Conservation (phyloP, 2,329 filamentous ascomycete species). For the Pseudocercospora cruenta region DNA sequence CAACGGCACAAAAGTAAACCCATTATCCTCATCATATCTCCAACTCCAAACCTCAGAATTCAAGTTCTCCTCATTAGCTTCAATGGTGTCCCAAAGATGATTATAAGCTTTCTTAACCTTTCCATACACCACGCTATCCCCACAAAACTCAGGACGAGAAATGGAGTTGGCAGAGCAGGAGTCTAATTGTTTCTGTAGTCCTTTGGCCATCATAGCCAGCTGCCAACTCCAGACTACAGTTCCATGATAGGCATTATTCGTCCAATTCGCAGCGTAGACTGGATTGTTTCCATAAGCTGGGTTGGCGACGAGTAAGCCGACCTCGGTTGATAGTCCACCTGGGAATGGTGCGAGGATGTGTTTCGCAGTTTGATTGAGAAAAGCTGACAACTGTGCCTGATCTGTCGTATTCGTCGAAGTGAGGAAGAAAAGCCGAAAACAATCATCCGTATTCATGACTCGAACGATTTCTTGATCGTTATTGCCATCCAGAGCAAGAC, state of each 20-base stretch:
- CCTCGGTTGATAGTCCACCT: slow-evolving; percentile 59
- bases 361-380: slow-evolving; percentile 61
- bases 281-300: slow-evolving; percentile 59
- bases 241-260: slow-evolving; percentile 64
- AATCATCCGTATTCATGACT: slow-evolving; percentile 67
- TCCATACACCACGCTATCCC: slow-evolving; percentile 45
- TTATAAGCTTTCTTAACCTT: slow-evolving; percentile 59
- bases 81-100: slow-evolving; percentile 62
- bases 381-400: slow-evolving; percentile 58
- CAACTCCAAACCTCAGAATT: slow-evolving; percentile 67
- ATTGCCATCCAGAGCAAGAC: slow-evolving; percentile 59
- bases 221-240: slow-evolving; percentile 70
- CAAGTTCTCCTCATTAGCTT: slow-evolving; percentile 57
- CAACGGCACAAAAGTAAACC: slow-evolving; percentile 55
- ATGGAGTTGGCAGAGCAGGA: slow-evolving; percentile 47
- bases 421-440: slow-evolving; percentile 65
- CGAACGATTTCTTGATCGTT: slow-evolving; percentile 54
- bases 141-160: slow-evolving; percentile 55
- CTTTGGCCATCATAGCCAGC: slow-evolving; percentile 66
- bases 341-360: slow-evolving; percentile 63
- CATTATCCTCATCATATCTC: slow-evolving; percentile 54
- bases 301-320: slow-evolving; percentile 64
- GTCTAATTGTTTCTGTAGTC: slow-evolving; percentile 60
- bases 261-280: slow-evolving; percentile 56
- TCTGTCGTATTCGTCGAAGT: slow-evolving; percentile 61